These are phyloP conservation scores for Coemansia asiatica DNA, from an alignment of 192 early-diverging fungal species.

Conservation along the genomic window DNA sequence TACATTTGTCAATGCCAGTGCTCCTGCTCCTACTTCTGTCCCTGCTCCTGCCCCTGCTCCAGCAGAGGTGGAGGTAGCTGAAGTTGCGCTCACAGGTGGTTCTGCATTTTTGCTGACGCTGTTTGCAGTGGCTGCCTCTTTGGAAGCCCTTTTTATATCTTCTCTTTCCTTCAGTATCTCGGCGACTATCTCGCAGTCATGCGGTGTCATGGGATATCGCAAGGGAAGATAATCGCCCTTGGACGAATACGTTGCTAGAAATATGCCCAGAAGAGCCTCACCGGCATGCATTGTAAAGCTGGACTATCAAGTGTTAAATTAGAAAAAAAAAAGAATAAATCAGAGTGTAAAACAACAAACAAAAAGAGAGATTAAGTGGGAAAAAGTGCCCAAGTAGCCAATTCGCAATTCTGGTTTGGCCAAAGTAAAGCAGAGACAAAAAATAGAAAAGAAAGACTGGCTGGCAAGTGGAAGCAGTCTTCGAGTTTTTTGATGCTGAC, in stretches of 20 bases:
- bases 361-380: no score
- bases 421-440: no score
- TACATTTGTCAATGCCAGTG: neutral
- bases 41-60: neutral
- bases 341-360: no score
- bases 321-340: no score
- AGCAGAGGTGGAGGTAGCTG: neutral
- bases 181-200: slow-evolving; percentile 39
- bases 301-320: no score
- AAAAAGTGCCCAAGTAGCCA: no score
- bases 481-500: no score
- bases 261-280: slow-evolving; percentile 44
- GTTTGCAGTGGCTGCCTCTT: slow-evolving; percentile 7
- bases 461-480: no score
- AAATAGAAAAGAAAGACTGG: no score
- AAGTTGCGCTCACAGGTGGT: neutral
- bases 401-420: no score
- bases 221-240: slow-evolving; percentile 53
- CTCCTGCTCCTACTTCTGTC: neutral
- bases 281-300: slow-evolving; percentile 23
- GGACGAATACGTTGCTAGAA: slow-evolving; percentile 54
- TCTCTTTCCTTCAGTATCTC: slow-evolving; percentile 18
- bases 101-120: neutral
- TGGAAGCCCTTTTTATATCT: slow-evolving; percentile 11
- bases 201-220: slow-evolving; percentile 34